Percentiles rank a stretch among this genome's conserved stretches.
These are phyloP conservation scores for Penicillium daleae DNA, from an alignment of 495 filamentous ascomycete genomes.

Conservation along the genomic window DNA sequence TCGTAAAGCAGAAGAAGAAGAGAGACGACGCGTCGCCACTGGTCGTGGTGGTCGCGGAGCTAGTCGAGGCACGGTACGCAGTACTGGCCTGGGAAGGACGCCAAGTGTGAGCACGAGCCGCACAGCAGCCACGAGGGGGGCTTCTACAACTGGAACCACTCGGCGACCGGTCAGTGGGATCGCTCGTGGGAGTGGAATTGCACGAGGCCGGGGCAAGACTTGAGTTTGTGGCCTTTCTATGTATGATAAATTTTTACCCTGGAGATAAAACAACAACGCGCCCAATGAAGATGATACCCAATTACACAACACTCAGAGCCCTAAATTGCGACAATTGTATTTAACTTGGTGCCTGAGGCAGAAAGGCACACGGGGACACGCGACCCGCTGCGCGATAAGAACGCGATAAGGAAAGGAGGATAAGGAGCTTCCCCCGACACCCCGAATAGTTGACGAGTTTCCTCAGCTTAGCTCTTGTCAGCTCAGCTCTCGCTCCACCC, in stretches of 20 bases:
- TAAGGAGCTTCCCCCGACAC: conserved; percentile 16
- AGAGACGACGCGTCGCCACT: conserved; percentile 56
- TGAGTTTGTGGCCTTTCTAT: conserved; percentile 19
- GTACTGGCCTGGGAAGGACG: conserved; percentile 52
- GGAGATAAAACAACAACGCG: conserved; percentile 12
- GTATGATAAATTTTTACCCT: conserved; percentile 19
- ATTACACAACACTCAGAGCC: background rate
- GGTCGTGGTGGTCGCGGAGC: conserved; percentile 51
- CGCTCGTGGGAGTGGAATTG: conserved; percentile 49
- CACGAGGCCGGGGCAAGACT: conserved; percentile 44
- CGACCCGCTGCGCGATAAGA: conserved; percentile 23
- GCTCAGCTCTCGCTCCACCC: conserved; percentile 8
- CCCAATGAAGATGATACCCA: conserved; percentile 36
- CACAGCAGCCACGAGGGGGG: conserved; percentile 34
- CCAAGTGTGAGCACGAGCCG: conserved; percentile 43
- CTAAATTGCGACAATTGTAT: background rate
- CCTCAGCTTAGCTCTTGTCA: conserved; percentile 4
- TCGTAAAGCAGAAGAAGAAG: conserved; percentile 73
- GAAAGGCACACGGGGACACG: conserved; percentile 17
- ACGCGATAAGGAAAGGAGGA: conserved; percentile 27
- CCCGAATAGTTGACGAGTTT: conserved; percentile 2
- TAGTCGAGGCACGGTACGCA: conserved; percentile 47
- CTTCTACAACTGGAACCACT: conserved; percentile 40
- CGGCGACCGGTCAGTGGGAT: conserved; percentile 55
- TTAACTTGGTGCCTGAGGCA: conserved; percentile 26